Percentiles rank a stretch among this genome's conserved stretches.
Conservation (phyloP, 2,329 filamentous ascomycete genomes). For the Thielaviopsis musarum region DNA sequence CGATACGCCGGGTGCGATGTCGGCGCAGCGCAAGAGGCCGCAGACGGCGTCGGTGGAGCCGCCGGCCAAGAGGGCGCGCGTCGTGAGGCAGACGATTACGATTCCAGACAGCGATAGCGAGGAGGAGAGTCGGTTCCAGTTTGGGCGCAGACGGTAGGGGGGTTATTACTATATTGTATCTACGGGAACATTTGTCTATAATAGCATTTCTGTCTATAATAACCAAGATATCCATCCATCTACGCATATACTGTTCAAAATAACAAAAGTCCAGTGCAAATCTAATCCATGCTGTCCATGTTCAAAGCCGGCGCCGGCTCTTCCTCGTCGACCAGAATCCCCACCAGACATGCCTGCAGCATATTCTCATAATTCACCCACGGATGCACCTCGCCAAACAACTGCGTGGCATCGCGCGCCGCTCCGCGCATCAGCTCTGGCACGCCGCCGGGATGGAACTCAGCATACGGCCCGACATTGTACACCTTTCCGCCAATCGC, state of each 20-base stretch:
- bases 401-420: constrained; percentile 41
- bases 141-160: constrained; percentile 30
- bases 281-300: constrained; percentile 47
- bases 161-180: not conserved
- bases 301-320: constrained; percentile 25
- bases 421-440: constrained; percentile 52
- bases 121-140: constrained; percentile 39
- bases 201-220: no score
- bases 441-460: constrained; percentile 79
- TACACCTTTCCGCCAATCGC: constrained; percentile 82
- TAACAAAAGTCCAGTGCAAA: not conserved
- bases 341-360: constrained; percentile 45
- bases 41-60: constrained; percentile 15
- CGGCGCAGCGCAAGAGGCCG: constrained; percentile 19
- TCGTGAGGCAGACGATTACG: constrained; percentile 20
- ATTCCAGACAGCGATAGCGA: constrained; percentile 32
- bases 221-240: not conserved
- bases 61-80: constrained; percentile 20
- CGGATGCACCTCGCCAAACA: constrained; percentile 51
- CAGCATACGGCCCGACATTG: constrained; percentile 77
- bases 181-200: no score
- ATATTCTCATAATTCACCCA: constrained; percentile 62
- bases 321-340: constrained; percentile 42
- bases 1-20: not conserved
- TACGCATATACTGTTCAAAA: constrained; percentile 1